Base-by-base conservation (phyloP, 768 basidiomycete species). In the Amanita muscaria region DNA sequence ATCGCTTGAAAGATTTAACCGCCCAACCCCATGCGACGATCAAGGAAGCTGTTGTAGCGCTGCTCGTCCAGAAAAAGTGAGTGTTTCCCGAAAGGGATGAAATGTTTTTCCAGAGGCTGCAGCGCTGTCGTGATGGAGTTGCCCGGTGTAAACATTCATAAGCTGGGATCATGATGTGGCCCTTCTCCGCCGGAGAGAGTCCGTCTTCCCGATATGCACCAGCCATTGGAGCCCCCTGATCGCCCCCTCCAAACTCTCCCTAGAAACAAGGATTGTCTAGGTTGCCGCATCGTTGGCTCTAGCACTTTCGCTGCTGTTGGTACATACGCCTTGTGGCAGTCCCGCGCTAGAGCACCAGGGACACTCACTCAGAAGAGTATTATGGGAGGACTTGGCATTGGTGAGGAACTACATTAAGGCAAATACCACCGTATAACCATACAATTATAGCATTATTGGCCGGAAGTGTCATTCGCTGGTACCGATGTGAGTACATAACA, bases 231-330 rank as follows among this genome's bases (percentile, higher is more conserved):
- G n/a, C n/a, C n/a, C n/a, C n/a, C n/a, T n/a, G n/a, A n/a, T n/a
- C n/a, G n/a, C n/a, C n/a, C n/a, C n/a, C n/a, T n/a, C n/a, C n/a
- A n/a, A n/a, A 23, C 27, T 4, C 16, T 38, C 14, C 21, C 44
- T 31, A 24, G n/a, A 9, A 45, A 38, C 11, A 25, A 46, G 2
- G 44, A 46, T 6, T 88, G 84, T 49, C 53, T 83, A n/a, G 70
- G 80, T 1, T 88, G 86, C 58, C 74, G 76, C 32, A 64, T 87
- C 43, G 73, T 83, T 31, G 83, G 84, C 15, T 74, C 82, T 0
- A 77, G 66, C 23, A 76, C 79, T 2, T 70, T 87, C 4, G 75
- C 70, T 16, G 72, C 72, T 3, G 72, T 77, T 4, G 84, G 86
- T 4, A 49, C 79, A 19, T 86, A 88, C 56, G 83, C 85, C 2